Evolutionary conservation across 306 rosid genomes (phyloP), one percentile per base, ranked within the genome.

Genomic region (Cucurbita pepo): DNA sequence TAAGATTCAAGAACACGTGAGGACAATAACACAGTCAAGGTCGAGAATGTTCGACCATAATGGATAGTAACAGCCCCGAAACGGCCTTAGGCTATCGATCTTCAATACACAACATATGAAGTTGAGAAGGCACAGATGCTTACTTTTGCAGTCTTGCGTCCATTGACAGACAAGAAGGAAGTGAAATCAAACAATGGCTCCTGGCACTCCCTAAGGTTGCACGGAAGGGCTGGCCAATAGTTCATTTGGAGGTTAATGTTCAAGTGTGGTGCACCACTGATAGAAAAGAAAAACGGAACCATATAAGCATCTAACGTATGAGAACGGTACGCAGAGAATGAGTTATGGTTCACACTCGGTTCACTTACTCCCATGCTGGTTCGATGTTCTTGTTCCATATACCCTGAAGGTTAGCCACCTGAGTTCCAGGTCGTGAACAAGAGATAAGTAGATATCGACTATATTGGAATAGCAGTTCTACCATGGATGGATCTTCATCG

Each of bases 181-280:
- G 81, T 77, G 80, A 51, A 86, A 76, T 90, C 98, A 79, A 88
- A 90, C 72, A 93, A 82, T 15, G 97, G 96, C 79, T 87, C 91
- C 81, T 90, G 98, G 85, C 97, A 93, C 81, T 93, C 98, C 11
- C 47, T 84, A 47, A 93, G 90, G 79, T 93, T 90, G 85, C 97
- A 90, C 69, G 98, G 77, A 83, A 93, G 96, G 72, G 97, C 83
- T 11, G 96, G 97, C 98, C 97, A 90, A 75, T 93, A 93, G 81
- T 93, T 93, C 97, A 93, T 93, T 77, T 93, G 96, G 75, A 93
- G 97, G 76, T 93, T 93, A 58, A 93, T 85, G 82, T 93, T 93
- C 74, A 84, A 78, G 83, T 93, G 98, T 66, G 92, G 98, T 80
- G 98, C 97, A n/a, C 97, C 87, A 57, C 98, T 93, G 91, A 64